Evolutionary conservation across 306 rosid genomes (phyloP), one percentile per base, ranked within the genome.

Genomic region (Abrus pulchellus): DNA sequence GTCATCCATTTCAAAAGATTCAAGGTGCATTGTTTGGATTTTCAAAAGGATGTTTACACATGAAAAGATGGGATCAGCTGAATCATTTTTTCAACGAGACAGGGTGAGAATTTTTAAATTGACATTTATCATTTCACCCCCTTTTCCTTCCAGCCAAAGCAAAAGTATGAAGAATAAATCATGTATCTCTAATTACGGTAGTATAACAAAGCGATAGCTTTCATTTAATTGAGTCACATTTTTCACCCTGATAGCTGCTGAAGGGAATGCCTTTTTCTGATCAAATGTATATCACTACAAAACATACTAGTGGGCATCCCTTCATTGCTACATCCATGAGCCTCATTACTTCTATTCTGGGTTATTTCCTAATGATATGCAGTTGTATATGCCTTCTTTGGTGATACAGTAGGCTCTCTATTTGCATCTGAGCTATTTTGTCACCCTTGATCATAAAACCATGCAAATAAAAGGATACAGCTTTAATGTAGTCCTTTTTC

Each of bases 1-100:
- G 99, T 82, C 97, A 87, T 88, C 97, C 90, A 11, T 89, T 93
- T 86, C 93, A 83, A 85, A 93, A 86, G 90, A 34, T 82, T 84
- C 84, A 78, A 40, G 83, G 48, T 52, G 96, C 91, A 43, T 62
- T 95, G 85, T 93, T 95, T 85, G 98, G 96, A 82, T 95, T 90
- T 87, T 95, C 99, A 60, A 90, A 86, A 80, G 99, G 99, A 53
- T 95, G 99, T 83, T 89, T 95, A 79, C 92, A 78, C 83, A 90
- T 95, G 99, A 84, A 83, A 50, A 90, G 98, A 65, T 95, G 99
- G 99, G 99, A 93, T 84, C 96, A 88, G 87, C 94, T 95, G 83
- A 91, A 93, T 89, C 94, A 83, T 13, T 90, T 93, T 81, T 93
- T 95, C 89, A 87, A 78, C 27, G 85, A 83, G 80, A 95, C 99